phyloP scores from a whole-genome alignment of 2,329 filamentous ascomycete genomes.

The Fusarium chuoi region DNA sequence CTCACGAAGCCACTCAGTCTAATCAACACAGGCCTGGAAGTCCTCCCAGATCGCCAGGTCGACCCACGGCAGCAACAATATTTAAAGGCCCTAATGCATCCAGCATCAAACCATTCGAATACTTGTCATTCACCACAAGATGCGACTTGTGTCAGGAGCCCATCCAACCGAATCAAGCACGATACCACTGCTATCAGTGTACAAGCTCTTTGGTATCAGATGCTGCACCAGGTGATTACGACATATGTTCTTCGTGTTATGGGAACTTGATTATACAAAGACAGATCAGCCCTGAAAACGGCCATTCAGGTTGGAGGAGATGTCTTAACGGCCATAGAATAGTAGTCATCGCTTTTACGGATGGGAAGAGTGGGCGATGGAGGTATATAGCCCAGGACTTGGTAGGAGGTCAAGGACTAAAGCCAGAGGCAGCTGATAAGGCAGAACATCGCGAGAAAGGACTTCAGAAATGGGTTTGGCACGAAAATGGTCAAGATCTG shows the following conservation, averaged over 20 bases:
- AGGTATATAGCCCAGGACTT: conserved; percentile 76
- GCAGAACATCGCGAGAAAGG: conserved; percentile 47
- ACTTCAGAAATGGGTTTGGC: conserved; percentile 65
- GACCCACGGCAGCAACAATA: conserved; percentile 60
- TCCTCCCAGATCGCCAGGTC: conserved; percentile 54
- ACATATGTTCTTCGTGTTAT: conserved; percentile 86
- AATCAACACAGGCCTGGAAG: conserved; percentile 52
- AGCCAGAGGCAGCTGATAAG: conserved; percentile 63
- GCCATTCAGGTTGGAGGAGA: conserved; percentile 82
- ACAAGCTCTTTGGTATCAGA: conserved; percentile 61
- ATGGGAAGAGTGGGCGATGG: conserved; percentile 72
- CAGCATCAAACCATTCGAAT: conserved; percentile 67
- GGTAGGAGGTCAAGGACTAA: conserved; percentile 79
- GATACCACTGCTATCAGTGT: conserved; percentile 85
- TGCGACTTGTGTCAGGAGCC: conserved; percentile 82
- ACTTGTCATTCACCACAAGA: conserved; percentile 76
- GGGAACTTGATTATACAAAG: conserved; percentile 69
- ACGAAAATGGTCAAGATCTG: conserved; percentile 51
- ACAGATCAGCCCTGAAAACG: conserved; percentile 79
- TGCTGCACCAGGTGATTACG: conserved; percentile 77
- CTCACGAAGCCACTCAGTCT: conserved; percentile 62
- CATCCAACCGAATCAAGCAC: conserved; percentile 74
- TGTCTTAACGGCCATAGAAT: conserved; percentile 86
- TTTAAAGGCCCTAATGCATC: conserved; percentile 58
- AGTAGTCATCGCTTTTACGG: conserved; percentile 80